Evolutionary conservation across 331 rosid species (phyloP).

Genomic region (Saraca asoca): DNA sequence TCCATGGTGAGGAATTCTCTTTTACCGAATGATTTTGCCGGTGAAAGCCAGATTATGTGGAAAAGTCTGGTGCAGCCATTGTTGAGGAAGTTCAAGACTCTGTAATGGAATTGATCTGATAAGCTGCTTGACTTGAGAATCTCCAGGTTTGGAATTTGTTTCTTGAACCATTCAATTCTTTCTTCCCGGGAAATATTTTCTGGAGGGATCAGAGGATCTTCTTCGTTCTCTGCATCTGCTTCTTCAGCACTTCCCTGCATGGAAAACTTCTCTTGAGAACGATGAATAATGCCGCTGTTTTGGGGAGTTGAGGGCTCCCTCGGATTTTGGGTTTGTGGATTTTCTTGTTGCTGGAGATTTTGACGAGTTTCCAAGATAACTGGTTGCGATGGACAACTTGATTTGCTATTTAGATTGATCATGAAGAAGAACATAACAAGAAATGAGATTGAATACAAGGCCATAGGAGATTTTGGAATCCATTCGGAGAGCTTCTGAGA

Average conservation of each 20-base stretch:
- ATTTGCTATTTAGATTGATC: too few species aligned
- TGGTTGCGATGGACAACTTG: too few species aligned
- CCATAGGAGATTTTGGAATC: too few species aligned
- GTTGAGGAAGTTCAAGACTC: slow-evolving; percentile 47
- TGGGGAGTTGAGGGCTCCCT: too few species aligned
- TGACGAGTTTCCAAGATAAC: too few species aligned
- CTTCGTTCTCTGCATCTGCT: slow-evolving; percentile 11
- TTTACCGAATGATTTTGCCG: slow-evolving; percentile 38
- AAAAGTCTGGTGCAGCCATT: slow-evolving; percentile 45
- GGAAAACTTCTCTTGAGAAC: background rate
- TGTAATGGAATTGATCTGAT: slow-evolving; percentile 39
- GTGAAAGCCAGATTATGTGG: slow-evolving; percentile 67
- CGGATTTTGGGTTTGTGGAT: too few species aligned
- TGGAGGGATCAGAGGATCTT: slow-evolving; percentile 36
- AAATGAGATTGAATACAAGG: too few species aligned
- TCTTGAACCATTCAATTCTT: slow-evolving; percentile 51
- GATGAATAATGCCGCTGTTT: too few species aligned
- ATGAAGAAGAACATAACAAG: too few species aligned
- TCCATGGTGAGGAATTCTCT: slow-evolving; percentile 50
- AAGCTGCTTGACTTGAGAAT: slow-evolving; percentile 51
- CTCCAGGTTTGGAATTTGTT: slow-evolving; percentile 37
- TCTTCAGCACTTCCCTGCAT: slow-evolving; percentile 31
- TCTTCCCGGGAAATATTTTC: slow-evolving; percentile 37
- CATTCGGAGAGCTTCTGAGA: too few species aligned
- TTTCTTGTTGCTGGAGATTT: too few species aligned